phyloP scores from a whole-genome alignment of 2,329 filamentous ascomycete genomes.

The Emmonsiellopsis sp. region DNA sequence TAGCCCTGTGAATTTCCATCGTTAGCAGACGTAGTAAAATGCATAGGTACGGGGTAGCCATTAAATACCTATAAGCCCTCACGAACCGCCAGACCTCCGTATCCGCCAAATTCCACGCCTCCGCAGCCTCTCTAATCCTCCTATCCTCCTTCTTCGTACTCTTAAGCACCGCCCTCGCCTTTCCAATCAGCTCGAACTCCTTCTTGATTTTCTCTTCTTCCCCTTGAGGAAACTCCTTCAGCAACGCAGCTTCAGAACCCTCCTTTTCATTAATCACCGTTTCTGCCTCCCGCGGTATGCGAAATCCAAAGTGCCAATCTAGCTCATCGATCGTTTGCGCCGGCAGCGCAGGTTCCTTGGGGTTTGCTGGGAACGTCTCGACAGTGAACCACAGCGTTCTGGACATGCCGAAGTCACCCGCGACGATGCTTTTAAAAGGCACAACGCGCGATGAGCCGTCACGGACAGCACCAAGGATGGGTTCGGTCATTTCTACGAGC shows the following conservation, averaged over 20 bases:
- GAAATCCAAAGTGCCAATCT: conserved; percentile 85
- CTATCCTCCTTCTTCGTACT: conserved; percentile 28
- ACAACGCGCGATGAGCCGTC: conserved; percentile 58
- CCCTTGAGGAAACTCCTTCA: not conserved
- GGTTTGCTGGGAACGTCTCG: conserved; percentile 44
- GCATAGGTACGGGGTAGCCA: not conserved
- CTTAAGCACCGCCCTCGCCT: conserved; percentile 39
- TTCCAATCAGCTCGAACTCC: conserved; percentile 42
- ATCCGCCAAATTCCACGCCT: conserved; percentile 53
- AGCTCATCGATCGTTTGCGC: conserved; percentile 50
- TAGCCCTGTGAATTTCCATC: conserved; percentile 29
- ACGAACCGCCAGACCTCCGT: conserved; percentile 58
- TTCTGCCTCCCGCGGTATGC: conserved; percentile 50
- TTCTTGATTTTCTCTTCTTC: conserved; percentile 26
- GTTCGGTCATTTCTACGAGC: conserved; percentile 62
- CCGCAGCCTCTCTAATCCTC: conserved; percentile 31
- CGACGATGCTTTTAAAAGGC: conserved; percentile 72
- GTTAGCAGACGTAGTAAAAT: not conserved
- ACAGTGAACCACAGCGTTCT: conserved; percentile 75
- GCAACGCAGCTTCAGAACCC: conserved; percentile 11
- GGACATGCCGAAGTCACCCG: conserved; percentile 53
- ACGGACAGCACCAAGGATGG: conserved; percentile 55
- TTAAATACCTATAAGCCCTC: conserved; percentile 42
- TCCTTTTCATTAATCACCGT: conserved; percentile 26
- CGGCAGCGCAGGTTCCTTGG: conserved; percentile 47